Percentiles rank a stretch among this genome's conserved stretches.
phyloP scores from a whole-genome alignment of 2,329 filamentous ascomycete genomes.

The Trichoderma semiorbis region DNA sequence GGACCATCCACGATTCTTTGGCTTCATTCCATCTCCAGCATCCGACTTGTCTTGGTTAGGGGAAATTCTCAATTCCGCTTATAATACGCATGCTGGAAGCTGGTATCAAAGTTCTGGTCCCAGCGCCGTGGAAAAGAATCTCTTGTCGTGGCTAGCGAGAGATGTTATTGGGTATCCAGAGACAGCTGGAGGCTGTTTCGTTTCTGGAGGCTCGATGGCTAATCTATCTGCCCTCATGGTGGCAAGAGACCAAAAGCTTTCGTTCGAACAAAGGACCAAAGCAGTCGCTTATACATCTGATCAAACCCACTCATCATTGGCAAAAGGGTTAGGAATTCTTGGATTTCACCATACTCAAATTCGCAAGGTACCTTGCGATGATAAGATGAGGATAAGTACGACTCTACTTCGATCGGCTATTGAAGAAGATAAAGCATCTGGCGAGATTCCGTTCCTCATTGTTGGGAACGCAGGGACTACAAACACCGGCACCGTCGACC shows the following conservation, averaged over 20 bases:
- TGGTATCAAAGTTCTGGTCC: constrained; percentile 25
- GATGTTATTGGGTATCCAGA: constrained; percentile 18
- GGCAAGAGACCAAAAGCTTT: constrained; percentile 21
- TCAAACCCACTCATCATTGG: constrained; percentile 22
- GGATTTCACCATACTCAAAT: constrained; percentile 18
- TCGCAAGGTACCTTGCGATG: constrained; percentile 14
- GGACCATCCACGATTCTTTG: constrained; percentile 23
- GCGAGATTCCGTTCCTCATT: constrained; percentile 19
- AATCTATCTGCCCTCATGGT: constrained; percentile 26
- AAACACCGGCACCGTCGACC: constrained; percentile 21
- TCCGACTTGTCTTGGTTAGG: constrained; percentile 27
- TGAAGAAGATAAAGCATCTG: constrained; percentile 7
- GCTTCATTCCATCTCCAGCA: constrained; percentile 25
- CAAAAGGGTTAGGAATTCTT: constrained; percentile 20
- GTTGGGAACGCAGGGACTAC: constrained; percentile 21
- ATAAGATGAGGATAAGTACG: constrained; percentile 8
- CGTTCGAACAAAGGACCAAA: not conserved
- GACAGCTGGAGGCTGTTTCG: constrained; percentile 23
- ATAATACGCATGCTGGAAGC: constrained; percentile 23
- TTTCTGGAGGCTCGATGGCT: constrained; percentile 28
- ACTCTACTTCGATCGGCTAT: constrained; percentile 6
- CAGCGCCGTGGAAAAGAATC: constrained; percentile 24
- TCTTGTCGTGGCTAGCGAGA: constrained; percentile 23
- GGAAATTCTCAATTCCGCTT: constrained; percentile 22
- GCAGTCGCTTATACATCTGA: constrained; percentile 22